phyloP scores from a whole-genome alignment of 495 filamentous ascomycete genomes.

The Tuber microsphaerosporum region DNA sequence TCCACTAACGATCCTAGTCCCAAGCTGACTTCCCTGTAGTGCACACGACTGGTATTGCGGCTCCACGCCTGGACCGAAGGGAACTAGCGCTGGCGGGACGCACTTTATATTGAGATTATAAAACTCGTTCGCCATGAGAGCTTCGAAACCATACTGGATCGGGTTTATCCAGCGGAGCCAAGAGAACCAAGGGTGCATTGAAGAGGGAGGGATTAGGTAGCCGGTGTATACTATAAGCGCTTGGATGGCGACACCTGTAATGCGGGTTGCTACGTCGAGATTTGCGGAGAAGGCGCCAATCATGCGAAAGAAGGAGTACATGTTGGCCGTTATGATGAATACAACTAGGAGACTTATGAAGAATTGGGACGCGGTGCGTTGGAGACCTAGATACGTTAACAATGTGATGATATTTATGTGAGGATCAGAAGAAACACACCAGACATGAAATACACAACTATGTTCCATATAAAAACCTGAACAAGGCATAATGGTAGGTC shows the following conservation, averaged over 20 bases:
- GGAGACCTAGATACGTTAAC: conserved; percentile 46
- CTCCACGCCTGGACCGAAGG: conserved; percentile 42
- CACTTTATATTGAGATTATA: conserved; percentile 45
- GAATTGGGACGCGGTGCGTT: conserved; percentile 66
- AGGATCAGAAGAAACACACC: conserved; percentile 11
- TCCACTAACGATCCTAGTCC: conserved; percentile 47
- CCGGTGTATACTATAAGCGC: conserved; percentile 66
- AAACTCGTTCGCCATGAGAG: conserved; percentile 62
- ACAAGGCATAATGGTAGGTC: conserved; percentile 66
- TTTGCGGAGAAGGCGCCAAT: conserved; percentile 59
- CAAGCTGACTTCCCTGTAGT: conserved; percentile 53
- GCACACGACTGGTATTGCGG: conserved; percentile 50
- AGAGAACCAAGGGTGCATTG: conserved; percentile 74
- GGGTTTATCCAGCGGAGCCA: conserved; percentile 76
- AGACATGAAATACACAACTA: conserved; percentile 74
- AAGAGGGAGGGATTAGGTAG: conserved; percentile 62
- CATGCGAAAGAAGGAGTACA: conserved; percentile 73
- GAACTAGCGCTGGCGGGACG: conserved; percentile 52
- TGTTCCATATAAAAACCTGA: conserved; percentile 63
- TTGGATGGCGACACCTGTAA: conserved; percentile 59
- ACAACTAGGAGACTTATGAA: conserved; percentile 65
- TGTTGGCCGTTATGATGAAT: conserved; percentile 61
- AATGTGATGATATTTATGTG: conserved; percentile 24
- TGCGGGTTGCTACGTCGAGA: conserved; percentile 58
- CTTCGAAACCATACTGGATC: conserved; percentile 67